These are phyloP conservation scores for Lobosporangium transversale DNA, from an alignment of 192 early-diverging fungal genomes.

Conservation along the genomic window DNA sequence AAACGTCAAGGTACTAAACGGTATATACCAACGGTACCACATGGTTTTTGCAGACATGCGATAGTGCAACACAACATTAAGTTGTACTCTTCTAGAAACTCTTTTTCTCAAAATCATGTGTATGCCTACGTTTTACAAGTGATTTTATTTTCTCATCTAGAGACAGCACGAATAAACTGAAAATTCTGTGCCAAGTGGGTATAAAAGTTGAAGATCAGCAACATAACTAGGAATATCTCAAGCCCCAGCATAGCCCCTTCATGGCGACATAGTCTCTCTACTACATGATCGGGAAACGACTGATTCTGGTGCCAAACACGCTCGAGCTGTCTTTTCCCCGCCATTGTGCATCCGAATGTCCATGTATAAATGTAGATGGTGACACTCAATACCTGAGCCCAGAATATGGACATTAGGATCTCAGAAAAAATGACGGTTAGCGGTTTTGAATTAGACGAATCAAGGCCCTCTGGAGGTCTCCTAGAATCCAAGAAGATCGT, in stretches of 20 bases:
- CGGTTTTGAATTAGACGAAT: slow-evolving; percentile 28
- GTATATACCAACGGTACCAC: no score
- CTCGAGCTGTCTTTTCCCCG: neutral
- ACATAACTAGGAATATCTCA: slow-evolving; percentile 21
- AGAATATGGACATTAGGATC: slow-evolving; percentile 29
- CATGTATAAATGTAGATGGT: slow-evolving; percentile 31
- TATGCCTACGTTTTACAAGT: no score
- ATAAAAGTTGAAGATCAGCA: slow-evolving; percentile 49
- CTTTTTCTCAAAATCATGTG: no score
- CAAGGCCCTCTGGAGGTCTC: slow-evolving; percentile 29
- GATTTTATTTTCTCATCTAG: no score
- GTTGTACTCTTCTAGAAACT: no score
- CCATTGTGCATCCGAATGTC: slow-evolving; percentile 25
- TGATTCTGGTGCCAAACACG: slow-evolving; percentile 6
- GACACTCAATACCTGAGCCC: slow-evolving; percentile 41
- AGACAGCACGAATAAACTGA: slow-evolving; percentile 20
- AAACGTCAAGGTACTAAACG: no score
- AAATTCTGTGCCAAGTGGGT: slow-evolving; percentile 40
- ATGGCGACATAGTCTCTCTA: slow-evolving; percentile 16
- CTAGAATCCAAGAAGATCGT: slow-evolving; percentile 26
- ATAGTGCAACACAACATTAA: no score
- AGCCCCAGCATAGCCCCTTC: slow-evolving; percentile 31
- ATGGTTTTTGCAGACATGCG: no score
- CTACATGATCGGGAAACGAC: neutral
- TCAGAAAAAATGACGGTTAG: slow-evolving; percentile 39